Conservation (phyloP, 2,329 filamentous ascomycete genomes). For the Trichophyton verrucosum region DNA sequence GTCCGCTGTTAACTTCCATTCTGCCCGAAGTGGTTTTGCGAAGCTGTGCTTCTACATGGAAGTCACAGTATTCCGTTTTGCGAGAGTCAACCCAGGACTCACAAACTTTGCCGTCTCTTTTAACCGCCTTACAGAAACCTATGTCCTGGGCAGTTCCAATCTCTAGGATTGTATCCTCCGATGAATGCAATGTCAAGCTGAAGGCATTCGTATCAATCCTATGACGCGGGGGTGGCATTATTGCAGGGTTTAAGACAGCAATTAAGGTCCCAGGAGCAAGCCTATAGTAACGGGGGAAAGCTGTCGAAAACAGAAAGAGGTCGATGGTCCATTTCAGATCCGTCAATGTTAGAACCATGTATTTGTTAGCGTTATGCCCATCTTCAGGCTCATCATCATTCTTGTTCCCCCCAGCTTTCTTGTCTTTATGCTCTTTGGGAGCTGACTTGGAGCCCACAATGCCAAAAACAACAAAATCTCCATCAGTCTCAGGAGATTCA, state of each 20-base stretch:
- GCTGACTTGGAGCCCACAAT: conserved; percentile 81
- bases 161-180: conserved; percentile 80
- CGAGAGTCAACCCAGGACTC: conserved; percentile 75
- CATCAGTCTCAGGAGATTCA: conserved; percentile 66
- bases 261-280: conserved; percentile 82
- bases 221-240: conserved; percentile 73
- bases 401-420: conserved; percentile 29
- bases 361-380: conserved; percentile 58
- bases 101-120: conserved; percentile 73
- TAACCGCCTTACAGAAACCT: conserved; percentile 73
- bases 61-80: conserved; percentile 85
- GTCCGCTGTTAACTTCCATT: conserved; percentile 67
- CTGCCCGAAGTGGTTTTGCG: conserved; percentile 55
- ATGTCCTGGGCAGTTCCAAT: conserved; percentile 74
- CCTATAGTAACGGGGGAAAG: conserved; percentile 89
- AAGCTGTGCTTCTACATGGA: conserved; percentile 72
- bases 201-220: conserved; percentile 71
- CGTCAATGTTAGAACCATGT: conserved; percentile 80
- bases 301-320: conserved; percentile 80
- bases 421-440: conserved; percentile 50
- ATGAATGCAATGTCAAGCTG: conserved; percentile 70
- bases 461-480: conserved; percentile 79
- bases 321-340: conserved; percentile 87
- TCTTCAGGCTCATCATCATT: conserved; percentile 40
- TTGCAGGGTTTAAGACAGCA: conserved; percentile 78